A percentile compares a stretch with the other conserved stretches of the same genome.
Conservation (phyloP, 2,329 filamentous ascomycete genomes). For the Pseudocercospora ulei region DNA sequence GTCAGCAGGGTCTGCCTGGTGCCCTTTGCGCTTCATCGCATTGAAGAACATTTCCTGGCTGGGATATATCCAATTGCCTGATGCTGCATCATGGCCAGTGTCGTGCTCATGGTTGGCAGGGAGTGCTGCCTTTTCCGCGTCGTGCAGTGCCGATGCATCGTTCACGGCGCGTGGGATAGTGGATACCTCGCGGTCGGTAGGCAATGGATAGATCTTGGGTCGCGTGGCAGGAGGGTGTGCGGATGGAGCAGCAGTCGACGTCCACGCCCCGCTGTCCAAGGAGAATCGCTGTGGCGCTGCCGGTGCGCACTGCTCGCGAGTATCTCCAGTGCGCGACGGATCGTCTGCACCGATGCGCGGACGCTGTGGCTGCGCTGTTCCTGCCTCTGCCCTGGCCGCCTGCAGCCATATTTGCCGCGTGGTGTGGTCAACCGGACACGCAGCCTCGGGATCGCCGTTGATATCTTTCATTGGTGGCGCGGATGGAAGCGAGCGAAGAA, state of each 20-base stretch:
- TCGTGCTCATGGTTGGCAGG: constrained; percentile 67
- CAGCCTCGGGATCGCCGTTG: constrained; percentile 37
- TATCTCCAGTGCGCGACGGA: background rate
- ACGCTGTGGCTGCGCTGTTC: constrained; percentile 18
- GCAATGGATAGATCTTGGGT: constrained; percentile 41
- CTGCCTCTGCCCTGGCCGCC: constrained; percentile 47
- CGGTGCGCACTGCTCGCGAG: background rate
- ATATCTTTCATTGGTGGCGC: constrained; percentile 3
- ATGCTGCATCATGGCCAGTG: constrained; percentile 56
- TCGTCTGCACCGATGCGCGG: constrained; percentile 10
- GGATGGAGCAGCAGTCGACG: constrained; percentile 15
- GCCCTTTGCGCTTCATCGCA: constrained; percentile 84
- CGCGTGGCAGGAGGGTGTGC: constrained; percentile 29
- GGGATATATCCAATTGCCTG: constrained; percentile 94
- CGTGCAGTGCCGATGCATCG: constrained; percentile 30
- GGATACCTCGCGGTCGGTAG: constrained; percentile 62
- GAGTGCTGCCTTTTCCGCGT: constrained; percentile 30
- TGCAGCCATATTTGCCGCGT: constrained; percentile 78
- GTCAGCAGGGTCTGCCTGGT: constrained; percentile 59
- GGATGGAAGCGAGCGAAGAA: background rate
- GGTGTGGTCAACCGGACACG: constrained; percentile 83
- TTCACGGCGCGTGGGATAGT: constrained; percentile 53
- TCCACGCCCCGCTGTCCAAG: constrained; percentile 32
- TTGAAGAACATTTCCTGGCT: constrained; percentile 97
- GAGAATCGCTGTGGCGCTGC: constrained; percentile 24